Conservation (phyloP, 192 early-diverging fungal genomes). For the Umbelopsis sp. region DNA sequence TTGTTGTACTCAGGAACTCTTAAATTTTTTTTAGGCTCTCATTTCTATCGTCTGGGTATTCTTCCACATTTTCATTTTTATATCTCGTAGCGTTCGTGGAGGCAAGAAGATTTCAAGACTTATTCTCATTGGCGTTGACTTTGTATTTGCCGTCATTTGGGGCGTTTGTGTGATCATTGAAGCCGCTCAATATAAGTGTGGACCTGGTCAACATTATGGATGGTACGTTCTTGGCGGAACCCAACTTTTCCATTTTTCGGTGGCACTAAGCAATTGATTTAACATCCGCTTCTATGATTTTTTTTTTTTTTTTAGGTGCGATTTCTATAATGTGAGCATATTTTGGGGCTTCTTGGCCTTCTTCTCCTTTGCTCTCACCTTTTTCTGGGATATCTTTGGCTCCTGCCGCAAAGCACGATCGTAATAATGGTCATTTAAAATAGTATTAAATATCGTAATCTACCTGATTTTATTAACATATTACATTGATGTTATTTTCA, state of each 20-base stretch:
- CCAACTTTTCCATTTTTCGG: background rate
- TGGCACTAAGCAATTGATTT: background rate
- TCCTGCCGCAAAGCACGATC: slow-evolving; percentile 13
- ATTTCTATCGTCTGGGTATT: slow-evolving; percentile 23
- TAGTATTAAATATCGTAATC: background rate
- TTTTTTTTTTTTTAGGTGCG: slow-evolving; percentile 22
- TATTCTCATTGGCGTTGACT: slow-evolving; percentile 30
- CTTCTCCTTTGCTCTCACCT: slow-evolving; percentile 19
- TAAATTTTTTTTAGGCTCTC: slow-evolving; percentile 8
- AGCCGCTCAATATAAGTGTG: slow-evolving; percentile 24
- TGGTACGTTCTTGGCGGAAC: slow-evolving; percentile 24
- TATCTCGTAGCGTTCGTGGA: slow-evolving; percentile 23
- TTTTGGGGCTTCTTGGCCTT: slow-evolving; percentile 42
- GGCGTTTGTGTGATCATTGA: slow-evolving; percentile 37
- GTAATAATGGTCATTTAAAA: background rate
- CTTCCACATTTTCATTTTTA: slow-evolving; percentile 23
- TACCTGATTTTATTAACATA: background rate
- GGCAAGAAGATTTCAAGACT: slow-evolving; percentile 30
- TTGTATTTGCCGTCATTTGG: slow-evolving; percentile 35
- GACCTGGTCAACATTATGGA: slow-evolving; percentile 24
- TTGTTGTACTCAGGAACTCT: background rate
- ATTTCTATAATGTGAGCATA: slow-evolving; percentile 44
- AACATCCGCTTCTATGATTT: background rate
- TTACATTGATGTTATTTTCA: background rate
- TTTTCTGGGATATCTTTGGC: slow-evolving; percentile 37